Evolutionary conservation across 331 rosid genomes (phyloP).

Genomic region (Cydonia oblonga): DNA sequence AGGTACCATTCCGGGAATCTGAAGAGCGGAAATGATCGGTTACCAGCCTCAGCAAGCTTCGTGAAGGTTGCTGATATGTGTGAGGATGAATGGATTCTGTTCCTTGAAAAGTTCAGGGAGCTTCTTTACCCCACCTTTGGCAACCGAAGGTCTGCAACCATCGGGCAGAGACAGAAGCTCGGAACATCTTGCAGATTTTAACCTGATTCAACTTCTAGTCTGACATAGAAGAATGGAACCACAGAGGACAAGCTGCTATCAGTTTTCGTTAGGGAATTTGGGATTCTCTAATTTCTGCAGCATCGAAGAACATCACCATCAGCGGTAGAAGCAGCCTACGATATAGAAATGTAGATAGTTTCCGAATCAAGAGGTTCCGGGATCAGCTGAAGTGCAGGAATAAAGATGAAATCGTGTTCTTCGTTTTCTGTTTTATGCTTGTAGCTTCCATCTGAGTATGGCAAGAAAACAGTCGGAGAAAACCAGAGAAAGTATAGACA

Average conservation of each 20-base stretch:
- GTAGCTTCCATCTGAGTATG: not conserved
- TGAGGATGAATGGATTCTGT: conserved; percentile 9
- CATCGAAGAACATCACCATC: not conserved
- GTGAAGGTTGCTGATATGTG: conserved; percentile 9
- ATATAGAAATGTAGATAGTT: not conserved
- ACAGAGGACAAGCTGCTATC: not conserved
- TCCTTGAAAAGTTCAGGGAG: conserved; percentile 8
- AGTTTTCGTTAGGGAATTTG: not conserved
- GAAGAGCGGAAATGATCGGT: conserved; percentile 10
- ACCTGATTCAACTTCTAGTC: not conserved
- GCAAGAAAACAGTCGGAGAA: not conserved
- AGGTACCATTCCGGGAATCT: not conserved
- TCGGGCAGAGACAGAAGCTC: conserved; percentile 4
- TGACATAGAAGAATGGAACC: not conserved
- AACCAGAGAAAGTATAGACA: not conserved
- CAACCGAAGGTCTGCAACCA: not conserved
- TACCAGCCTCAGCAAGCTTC: conserved; percentile 5
- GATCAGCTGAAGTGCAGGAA: not conserved
- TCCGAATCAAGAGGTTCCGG: not conserved
- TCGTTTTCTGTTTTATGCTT: not conserved
- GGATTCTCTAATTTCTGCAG: not conserved
- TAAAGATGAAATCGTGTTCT: not conserved
- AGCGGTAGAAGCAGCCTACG: not conserved
- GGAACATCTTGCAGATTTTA: conserved; percentile 13
- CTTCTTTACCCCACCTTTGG: conserved; percentile 9